These are phyloP conservation scores for Saccharomycopsis sp. DNA, from an alignment of 805 yeast species.

Conservation along the genomic window DNA sequence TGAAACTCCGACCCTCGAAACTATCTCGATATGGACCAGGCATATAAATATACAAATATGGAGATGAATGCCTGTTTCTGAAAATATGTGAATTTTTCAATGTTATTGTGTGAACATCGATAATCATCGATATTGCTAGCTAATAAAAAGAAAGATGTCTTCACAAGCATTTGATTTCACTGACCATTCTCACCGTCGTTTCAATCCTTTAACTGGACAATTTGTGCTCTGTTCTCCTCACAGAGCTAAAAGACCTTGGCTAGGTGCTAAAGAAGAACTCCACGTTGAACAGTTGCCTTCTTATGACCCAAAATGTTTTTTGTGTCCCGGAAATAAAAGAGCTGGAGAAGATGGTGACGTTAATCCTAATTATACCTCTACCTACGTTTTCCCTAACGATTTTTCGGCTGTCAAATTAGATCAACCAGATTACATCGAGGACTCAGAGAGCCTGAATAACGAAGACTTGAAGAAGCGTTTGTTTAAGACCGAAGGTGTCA, in stretches of 20 bases:
- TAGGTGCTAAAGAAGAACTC: constrained; percentile 58
- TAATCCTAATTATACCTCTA: constrained; percentile 51
- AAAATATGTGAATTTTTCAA: neutral
- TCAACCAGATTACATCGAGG: constrained; percentile 39
- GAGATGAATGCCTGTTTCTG: neutral
- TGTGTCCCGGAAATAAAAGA: constrained; percentile 66
- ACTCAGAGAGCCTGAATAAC: constrained; percentile 12
- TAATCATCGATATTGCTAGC: no score
- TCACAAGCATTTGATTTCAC: constrained; percentile 37
- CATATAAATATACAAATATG: neutral
- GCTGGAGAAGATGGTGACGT: constrained; percentile 44
- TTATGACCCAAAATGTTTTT: constrained; percentile 60
- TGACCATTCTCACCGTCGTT: constrained; percentile 61
- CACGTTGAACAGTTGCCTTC: constrained; percentile 38
- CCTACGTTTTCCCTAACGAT: constrained; percentile 61
- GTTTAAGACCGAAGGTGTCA: constrained; percentile 50
- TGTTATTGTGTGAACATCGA: no score
- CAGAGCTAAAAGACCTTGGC: constrained; percentile 75
- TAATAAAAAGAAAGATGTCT: neutral
- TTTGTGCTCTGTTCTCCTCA: constrained; percentile 74
- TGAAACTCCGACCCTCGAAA: neutral
- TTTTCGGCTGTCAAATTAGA: constrained; percentile 60
- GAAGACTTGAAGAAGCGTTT: constrained; percentile 36
- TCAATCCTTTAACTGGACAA: constrained; percentile 60
- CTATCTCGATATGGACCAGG: neutral